Evolutionary conservation across 75 land plant species (phyloP).

Genomic region (Pinus tabuliformis): DNA sequence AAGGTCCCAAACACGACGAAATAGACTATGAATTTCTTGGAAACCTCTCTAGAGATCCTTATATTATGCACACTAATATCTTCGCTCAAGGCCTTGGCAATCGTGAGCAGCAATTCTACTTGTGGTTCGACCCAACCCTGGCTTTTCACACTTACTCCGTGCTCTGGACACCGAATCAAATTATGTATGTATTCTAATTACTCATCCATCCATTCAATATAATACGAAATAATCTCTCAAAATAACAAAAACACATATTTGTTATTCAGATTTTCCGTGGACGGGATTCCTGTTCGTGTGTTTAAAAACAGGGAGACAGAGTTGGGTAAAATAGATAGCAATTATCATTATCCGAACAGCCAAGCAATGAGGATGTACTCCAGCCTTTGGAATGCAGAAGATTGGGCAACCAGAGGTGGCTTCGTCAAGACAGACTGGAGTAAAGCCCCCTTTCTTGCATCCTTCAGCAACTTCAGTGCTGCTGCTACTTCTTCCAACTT

Average conservation of each 20-base stretch:
- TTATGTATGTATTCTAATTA: slow-evolving; percentile 12
- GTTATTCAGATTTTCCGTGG: slow-evolving; percentile 42
- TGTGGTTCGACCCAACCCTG: slow-evolving; percentile 27
- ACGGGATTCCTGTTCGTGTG: slow-evolving; percentile 40
- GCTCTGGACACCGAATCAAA: slow-evolving; percentile 28
- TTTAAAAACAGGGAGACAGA: slow-evolving; percentile 23
- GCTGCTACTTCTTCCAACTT: too few relatives aligned
- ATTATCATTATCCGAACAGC: not conserved
- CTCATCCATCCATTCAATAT: too few relatives aligned
- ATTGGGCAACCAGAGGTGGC: slow-evolving; percentile 20
- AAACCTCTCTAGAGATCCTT: slow-evolving; percentile 18
- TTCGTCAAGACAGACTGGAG: not conserved
- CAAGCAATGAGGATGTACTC: not conserved
- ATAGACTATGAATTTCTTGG: slow-evolving; percentile 35
- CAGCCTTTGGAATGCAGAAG: slow-evolving; percentile 13
- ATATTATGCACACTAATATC: slow-evolving; percentile 29
- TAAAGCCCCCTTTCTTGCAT: not conserved
- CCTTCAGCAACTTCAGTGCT: not conserved
- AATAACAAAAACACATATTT: not conserved
- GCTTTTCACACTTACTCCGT: slow-evolving; percentile 43
- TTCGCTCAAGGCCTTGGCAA: slow-evolving; percentile 16
- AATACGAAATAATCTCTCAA: too few relatives aligned
- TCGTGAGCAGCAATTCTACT: slow-evolving; percentile 19
- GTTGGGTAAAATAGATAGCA: slow-evolving; percentile 7
- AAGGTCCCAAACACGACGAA: slow-evolving; percentile 17